Conservation (phyloP, 1,284 basidiomycete species). For the Pseudozyma pruni region DNA sequence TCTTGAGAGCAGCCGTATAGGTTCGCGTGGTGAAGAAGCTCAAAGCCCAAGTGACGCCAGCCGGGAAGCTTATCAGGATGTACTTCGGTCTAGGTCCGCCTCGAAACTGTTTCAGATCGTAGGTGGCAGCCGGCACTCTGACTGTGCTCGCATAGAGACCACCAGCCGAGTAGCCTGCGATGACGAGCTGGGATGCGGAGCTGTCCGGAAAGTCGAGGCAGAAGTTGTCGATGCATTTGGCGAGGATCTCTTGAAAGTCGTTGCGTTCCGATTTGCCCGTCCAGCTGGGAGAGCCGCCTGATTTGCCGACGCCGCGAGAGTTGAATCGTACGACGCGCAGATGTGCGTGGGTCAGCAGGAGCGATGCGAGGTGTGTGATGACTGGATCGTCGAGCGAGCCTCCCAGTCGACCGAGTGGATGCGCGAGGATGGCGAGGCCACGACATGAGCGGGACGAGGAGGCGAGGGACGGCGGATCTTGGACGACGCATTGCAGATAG, state of each 20-base stretch:
- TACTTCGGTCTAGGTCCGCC: conserved; percentile 30
- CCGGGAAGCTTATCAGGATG: conserved; percentile 48
- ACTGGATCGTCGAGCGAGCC: conserved; percentile 50
- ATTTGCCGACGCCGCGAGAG: conserved; percentile 47
- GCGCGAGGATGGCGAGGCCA: conserved; percentile 38
- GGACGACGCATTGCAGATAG: conserved; percentile 37
- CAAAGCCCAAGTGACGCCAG: conserved; percentile 49
- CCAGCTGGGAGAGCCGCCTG: conserved; percentile 42
- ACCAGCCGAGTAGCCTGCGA: conserved; percentile 46
- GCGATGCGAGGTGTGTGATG: conserved; percentile 24
- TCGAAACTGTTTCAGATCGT: conserved; percentile 32
- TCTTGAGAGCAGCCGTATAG: conserved; percentile 27
- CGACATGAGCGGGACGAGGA: conserved; percentile 15
- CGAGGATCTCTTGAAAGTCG: conserved; percentile 45
- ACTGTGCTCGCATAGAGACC: conserved; percentile 39
- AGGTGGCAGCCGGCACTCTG: conserved; percentile 1
- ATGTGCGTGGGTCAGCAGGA: conserved; percentile 20
- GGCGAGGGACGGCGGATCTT: conserved; percentile 22
- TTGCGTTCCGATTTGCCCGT: conserved; percentile 37
- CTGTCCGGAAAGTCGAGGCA: conserved; percentile 30
- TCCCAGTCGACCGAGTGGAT: conserved; percentile 41
- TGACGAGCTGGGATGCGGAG: conserved; percentile 9
- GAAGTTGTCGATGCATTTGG: conserved; percentile 33
- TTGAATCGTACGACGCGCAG: conserved; percentile 48
- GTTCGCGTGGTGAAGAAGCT: conserved; percentile 34